Percentiles rank a stretch among this genome's conserved stretches.
phyloP scores from a whole-genome alignment of 148 eudicot species.

The Pouteria glomerata region DNA sequence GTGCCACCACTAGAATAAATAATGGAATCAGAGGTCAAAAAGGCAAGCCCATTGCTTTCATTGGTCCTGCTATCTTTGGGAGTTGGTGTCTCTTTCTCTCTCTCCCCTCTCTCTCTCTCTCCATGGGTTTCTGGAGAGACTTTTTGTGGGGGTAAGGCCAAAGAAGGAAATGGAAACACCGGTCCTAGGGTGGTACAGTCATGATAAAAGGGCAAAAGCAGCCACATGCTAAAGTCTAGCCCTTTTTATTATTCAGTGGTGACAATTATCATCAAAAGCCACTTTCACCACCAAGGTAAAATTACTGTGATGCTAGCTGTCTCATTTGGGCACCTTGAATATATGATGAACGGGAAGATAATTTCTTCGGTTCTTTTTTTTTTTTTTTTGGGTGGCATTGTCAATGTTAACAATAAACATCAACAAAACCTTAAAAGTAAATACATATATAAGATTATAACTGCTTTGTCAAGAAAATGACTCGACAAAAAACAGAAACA shows the following conservation, averaged over 20 bases:
- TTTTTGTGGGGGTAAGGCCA: not conserved
- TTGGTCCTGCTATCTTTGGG: not conserved
- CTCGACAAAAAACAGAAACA: not conserved
- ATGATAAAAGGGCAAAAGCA: constrained; percentile 12
- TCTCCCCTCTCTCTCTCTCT: constrained; percentile 1
- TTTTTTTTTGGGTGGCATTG: too few species aligned
- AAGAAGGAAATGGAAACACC: not conserved
- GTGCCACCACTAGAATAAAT: too few species aligned
- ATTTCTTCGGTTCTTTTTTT: too few species aligned
- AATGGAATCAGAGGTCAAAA: too few species aligned
- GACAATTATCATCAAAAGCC: not conserved
- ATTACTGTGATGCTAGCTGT: not conserved
- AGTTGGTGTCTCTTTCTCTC: not conserved
- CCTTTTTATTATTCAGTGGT: not conserved
- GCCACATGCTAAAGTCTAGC: constrained; percentile 5
- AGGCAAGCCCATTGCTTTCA: not conserved
- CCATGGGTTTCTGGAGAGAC: constrained; percentile 2
- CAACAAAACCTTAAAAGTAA: not conserved
- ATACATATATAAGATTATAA: not conserved
- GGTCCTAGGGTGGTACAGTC: not conserved
- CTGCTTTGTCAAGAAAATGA: constrained; percentile 4
- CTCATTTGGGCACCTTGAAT: too few species aligned
- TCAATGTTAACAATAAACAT: not conserved
- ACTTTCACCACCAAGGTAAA: not conserved
- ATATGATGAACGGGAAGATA: too few species aligned